Base-by-base conservation (phyloP, 75 land plant genomes). In the Selaginella tamariscina region DNA sequence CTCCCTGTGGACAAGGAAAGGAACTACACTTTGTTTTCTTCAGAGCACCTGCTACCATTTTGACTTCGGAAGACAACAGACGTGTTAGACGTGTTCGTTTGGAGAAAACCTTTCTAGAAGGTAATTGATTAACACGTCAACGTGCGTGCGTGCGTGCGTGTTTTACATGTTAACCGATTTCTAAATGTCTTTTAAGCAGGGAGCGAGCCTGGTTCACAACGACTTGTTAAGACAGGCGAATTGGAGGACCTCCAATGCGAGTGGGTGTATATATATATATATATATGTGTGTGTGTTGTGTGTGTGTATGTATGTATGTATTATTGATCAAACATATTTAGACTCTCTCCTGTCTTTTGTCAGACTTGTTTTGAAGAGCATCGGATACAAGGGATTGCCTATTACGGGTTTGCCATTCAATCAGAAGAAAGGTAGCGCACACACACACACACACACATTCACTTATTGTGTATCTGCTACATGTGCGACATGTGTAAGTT, bases 311-410 rank as follows among this genome's bases (percentile, higher is more conserved):
- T n/a, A n/a, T n/a, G n/a, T n/a, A n/a, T n/a, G n/a, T n/a, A n/a
- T n/a, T n/a, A n/a, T n/a, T n/a, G n/a, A n/a, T n/a, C n/a, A n/a
- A n/a, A n/a, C n/a, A n/a, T n/a, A n/a, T n/a, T n/a, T n/a, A n/a
- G n/a, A n/a, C n/a, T n/a, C n/a, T n/a, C n/a, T n/a, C n/a, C n/a
- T n/a, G n/a, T n/a, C 49, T 32, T 20, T 56, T 68, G 71, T 49
- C 76, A 91, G 98, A 65, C 29, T 94, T 75, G 88, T 85, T 59
- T 71, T 94, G 55, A 94, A 94, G 72, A 94, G 98, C 69, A 82
- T 94, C 67, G 98, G 98, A 56, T 94, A 94, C 78, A 89, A 83
- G 77, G 89, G 96, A 54, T 56, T 89, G 60, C 81, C 86, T 22
- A 75, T 94, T 31, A 82, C 82, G 29, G 98, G 86, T 33, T 79